phyloP scores from a whole-genome alignment of 805 yeast genomes.

The Yarrowia divulgata region DNA sequence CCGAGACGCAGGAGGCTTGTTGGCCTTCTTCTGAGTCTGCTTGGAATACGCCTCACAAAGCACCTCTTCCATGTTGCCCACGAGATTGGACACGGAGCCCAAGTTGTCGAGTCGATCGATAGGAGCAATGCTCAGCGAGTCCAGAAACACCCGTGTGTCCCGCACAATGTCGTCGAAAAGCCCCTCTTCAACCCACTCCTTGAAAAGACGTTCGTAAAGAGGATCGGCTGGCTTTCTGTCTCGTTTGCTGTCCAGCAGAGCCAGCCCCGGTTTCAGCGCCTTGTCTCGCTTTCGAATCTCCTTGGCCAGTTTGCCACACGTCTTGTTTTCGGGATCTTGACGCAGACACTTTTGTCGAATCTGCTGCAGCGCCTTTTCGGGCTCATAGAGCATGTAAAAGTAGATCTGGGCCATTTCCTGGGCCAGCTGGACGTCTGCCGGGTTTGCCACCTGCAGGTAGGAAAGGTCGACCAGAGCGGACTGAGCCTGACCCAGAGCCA shows the following conservation, averaged over 20 bases:
- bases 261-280: conserved; percentile 43
- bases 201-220: conserved; percentile 41
- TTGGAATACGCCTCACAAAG: conserved; percentile 55
- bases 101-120: conserved; percentile 1
- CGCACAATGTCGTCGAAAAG: conserved; percentile 37
- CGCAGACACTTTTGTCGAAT: conserved; percentile 71
- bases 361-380: conserved; percentile 59
- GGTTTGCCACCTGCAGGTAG: conserved; percentile 45
- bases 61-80: conserved; percentile 51
- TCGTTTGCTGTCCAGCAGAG: conserved; percentile 38
- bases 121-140: conserved; percentile 11
- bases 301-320: conserved; percentile 58
- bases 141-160: conserved; percentile 41
- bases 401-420: conserved; percentile 52
- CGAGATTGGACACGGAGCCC: conserved; percentile 41
- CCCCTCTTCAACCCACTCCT: conserved; percentile 39
- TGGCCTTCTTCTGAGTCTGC: conserved; percentile 38
- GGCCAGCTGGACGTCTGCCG: conserved; percentile 46
- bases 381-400: conserved; percentile 61
- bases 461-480: conserved; percentile 51
- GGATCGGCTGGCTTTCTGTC: conserved; percentile 46
- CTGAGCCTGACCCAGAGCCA: conserved; percentile 47
- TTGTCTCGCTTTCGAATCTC: conserved; percentile 47
- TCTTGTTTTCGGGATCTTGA: conserved; percentile 72
- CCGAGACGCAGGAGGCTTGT: conserved; percentile 47